Percentiles rank a stretch among this genome's conserved stretches.
Evolutionary conservation across 257 asterid species (phyloP).

Genomic region (Dorcoceras hygrometricum): DNA sequence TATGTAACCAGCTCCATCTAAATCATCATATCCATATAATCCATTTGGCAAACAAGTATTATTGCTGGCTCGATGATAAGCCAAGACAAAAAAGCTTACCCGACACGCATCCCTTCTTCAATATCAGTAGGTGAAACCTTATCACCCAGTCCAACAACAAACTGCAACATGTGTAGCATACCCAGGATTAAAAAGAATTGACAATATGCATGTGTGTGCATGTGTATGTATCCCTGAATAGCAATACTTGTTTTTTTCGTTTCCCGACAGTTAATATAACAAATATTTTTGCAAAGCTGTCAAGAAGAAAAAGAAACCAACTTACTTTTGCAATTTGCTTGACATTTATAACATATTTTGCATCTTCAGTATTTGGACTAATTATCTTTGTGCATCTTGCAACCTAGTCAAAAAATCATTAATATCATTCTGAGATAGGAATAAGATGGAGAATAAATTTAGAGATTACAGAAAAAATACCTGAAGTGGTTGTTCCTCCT

Average conservation of each 20-base stretch:
- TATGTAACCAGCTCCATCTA: slow-evolving; percentile 1
- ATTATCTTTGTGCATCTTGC: slow-evolving; percentile 95
- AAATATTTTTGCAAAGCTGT: slow-evolving; percentile 1
- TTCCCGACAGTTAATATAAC: not conserved
- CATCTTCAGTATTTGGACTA: slow-evolving; percentile 83
- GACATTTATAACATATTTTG: slow-evolving; percentile 75
- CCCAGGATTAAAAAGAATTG: slow-evolving; percentile 17
- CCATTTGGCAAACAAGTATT: not conserved
- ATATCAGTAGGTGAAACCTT: slow-evolving; percentile 97
- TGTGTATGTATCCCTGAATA: not conserved
- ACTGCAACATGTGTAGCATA: slow-evolving; percentile 42
- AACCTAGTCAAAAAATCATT: slow-evolving; percentile 42
- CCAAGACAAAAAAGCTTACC: slow-evolving; percentile 43
- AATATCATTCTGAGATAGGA: not conserved
- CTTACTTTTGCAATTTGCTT: slow-evolving; percentile 78
- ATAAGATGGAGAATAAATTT: not conserved
- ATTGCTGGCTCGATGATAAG: not conserved
- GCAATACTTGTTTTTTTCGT: not conserved
- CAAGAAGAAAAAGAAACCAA: slow-evolving; percentile 11
- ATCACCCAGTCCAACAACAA: slow-evolving; percentile 95
- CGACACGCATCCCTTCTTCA: slow-evolving; percentile 99
- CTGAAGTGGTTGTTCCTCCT: slow-evolving; percentile 97
- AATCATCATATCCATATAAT: slow-evolving; percentile 1
- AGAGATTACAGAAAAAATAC: slow-evolving; percentile 27
- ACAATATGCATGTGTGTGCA: not conserved